Conservation (phyloP, 2,329 filamentous ascomycete species). For the Fusarium vanettenii region DNA sequence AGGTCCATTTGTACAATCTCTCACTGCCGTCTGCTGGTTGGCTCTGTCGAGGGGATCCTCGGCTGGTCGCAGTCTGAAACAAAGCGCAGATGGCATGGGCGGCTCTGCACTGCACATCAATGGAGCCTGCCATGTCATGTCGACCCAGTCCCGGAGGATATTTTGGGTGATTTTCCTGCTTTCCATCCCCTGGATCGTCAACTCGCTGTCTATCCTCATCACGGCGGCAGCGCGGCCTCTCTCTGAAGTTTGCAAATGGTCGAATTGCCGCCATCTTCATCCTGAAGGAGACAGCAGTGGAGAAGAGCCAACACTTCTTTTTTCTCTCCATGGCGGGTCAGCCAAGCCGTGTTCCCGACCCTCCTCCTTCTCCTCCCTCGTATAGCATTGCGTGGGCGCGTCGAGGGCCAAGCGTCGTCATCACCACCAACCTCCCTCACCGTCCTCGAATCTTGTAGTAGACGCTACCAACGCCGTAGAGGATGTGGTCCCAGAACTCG, state of each 20-base stretch:
- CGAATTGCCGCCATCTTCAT: background rate
- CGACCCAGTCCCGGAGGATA: slow-evolving; percentile 22
- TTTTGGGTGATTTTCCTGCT: slow-evolving; percentile 18
- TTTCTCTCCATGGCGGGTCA: slow-evolving; percentile 13
- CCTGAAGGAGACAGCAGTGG: slow-evolving; percentile 23
- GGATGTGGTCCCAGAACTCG: slow-evolving; percentile 53
- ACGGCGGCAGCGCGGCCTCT: slow-evolving; percentile 13
- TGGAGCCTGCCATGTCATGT: slow-evolving; percentile 20
- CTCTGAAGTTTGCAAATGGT: background rate
- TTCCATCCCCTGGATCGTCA: slow-evolving; percentile 24
- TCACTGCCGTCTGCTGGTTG: slow-evolving; percentile 36
- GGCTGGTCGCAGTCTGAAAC: slow-evolving; percentile 33
- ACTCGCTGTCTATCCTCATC: slow-evolving; percentile 32
- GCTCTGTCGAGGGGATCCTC: slow-evolving; percentile 2
- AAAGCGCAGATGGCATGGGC: slow-evolving; percentile 31
- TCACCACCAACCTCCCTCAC: slow-evolving; percentile 26
- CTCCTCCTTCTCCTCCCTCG: slow-evolving; percentile 20
- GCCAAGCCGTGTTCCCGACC: slow-evolving; percentile 7
- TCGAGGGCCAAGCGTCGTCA: slow-evolving; percentile 24
- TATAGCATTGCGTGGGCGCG: slow-evolving; percentile 1
- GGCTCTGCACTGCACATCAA: slow-evolving; percentile 30
- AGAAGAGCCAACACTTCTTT: background rate
- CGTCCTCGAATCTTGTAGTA: slow-evolving; percentile 51
- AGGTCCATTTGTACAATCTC: slow-evolving; percentile 6
- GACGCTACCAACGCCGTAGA: slow-evolving; percentile 52